phyloP scores from a whole-genome alignment of 1,139 yeast species.

The Spencermartinsiella ligniputridi region DNA sequence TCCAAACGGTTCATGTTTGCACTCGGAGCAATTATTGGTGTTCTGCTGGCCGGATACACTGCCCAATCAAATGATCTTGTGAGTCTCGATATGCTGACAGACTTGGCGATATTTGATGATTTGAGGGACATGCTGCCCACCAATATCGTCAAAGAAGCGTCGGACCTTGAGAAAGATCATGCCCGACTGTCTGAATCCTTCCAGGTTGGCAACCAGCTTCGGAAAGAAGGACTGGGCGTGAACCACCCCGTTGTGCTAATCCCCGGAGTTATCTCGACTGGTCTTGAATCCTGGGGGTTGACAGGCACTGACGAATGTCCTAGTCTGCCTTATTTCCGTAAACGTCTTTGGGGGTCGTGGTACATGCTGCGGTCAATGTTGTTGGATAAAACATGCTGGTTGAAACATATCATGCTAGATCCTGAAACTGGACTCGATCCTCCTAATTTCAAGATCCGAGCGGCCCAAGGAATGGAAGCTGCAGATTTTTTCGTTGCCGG shows the following conservation, averaged over 20 bases:
- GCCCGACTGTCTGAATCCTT: conserved; percentile 57
- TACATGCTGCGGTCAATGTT: conserved; percentile 93
- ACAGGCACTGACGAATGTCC: conserved; percentile 76
- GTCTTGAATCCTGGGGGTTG: conserved; percentile 90
- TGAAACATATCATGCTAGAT: conserved; percentile 83
- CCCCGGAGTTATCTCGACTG: conserved; percentile 95
- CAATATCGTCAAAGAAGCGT: conserved; percentile 55
- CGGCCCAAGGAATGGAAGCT: conserved; percentile 96
- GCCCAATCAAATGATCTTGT: conserved; percentile 45
- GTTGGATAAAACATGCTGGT: conserved; percentile 88
- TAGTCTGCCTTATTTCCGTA: conserved; percentile 76
- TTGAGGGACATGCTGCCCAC: conserved; percentile 49
- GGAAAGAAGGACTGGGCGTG: conserved; percentile 46
- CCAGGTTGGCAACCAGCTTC: conserved; percentile 75
- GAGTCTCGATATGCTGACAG: conserved; percentile 49
- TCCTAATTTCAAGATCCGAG: conserved; percentile 68
- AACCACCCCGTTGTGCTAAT: conserved; percentile 83
- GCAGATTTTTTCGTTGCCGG: conserved; percentile 97
- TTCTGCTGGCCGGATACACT: conserved; percentile 58
- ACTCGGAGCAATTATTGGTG: conserved; percentile 67
- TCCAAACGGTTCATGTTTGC: conserved; percentile 37
- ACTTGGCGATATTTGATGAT: conserved; percentile 39
- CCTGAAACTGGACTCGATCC: conserved; percentile 93
- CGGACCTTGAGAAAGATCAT: conserved; percentile 45
- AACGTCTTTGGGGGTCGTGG: conserved; percentile 94